phyloP scores from a whole-genome alignment of 2,329 filamentous ascomycete genomes.

The Colletotrichum falcatum region DNA sequence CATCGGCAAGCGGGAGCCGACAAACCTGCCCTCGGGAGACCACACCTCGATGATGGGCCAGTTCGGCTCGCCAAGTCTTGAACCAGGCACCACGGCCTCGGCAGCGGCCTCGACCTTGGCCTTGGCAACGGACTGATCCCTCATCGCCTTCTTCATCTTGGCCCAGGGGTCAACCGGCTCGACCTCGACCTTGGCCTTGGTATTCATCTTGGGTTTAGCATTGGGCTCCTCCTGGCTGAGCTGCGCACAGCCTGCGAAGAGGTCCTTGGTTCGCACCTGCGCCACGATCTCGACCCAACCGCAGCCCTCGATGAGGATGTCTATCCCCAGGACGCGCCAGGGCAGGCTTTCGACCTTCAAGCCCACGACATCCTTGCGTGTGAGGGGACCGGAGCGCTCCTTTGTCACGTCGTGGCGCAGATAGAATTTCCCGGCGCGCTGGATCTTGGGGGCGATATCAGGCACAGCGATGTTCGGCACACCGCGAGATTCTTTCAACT shows the following conservation, averaged over 20 bases:
- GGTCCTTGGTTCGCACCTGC: constrained; percentile 76
- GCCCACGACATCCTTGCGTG: constrained; percentile 70
- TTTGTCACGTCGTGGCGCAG: constrained; percentile 88
- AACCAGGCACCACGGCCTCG: constrained; percentile 34
- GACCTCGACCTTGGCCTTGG: constrained; percentile 40
- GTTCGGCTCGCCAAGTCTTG: constrained; percentile 45
- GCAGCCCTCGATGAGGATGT: constrained; percentile 90
- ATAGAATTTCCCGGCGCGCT: constrained; percentile 79
- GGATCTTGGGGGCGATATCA: constrained; percentile 68
- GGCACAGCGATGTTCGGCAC: constrained; percentile 73
- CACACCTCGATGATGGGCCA: constrained; percentile 87
- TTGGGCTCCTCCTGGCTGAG: constrained; percentile 40
- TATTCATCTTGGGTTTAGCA: too few relatives aligned
- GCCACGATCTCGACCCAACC: constrained; percentile 92
- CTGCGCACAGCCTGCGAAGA: constrained; percentile 49
- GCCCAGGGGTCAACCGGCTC: constrained; percentile 35
- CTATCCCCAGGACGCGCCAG: constrained; percentile 82
- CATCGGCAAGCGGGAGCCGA: constrained; percentile 76
- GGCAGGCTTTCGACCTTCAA: constrained; percentile 77
- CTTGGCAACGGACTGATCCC: constrained; percentile 41
- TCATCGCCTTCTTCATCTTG: constrained; percentile 38
- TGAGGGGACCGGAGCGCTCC: constrained; percentile 79
- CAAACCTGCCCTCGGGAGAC: constrained; percentile 84
- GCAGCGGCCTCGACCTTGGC: constrained; percentile 42
- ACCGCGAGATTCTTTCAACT: constrained; percentile 66